These are phyloP conservation scores for Fennellomyces sp. DNA, from an alignment of 371 early-diverging fungal genomes.

Conservation along the genomic window DNA sequence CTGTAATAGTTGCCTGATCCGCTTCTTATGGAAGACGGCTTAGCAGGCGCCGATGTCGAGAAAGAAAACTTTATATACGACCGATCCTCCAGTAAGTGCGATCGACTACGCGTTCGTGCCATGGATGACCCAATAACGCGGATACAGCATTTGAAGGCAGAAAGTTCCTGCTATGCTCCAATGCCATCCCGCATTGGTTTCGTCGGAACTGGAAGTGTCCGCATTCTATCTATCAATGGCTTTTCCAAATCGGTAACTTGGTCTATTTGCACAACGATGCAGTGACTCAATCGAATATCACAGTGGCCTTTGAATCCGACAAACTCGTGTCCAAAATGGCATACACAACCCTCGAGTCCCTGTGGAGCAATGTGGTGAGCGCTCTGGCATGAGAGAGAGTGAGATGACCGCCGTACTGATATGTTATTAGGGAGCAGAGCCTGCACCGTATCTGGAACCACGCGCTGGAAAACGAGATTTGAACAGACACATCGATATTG, in stretches of 20 bases:
- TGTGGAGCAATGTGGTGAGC: slow-evolving; percentile 33
- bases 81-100: slow-evolving; percentile 14
- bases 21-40: slow-evolving; percentile 10
- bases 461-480: background rate
- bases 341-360: slow-evolving; percentile 22
- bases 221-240: slow-evolving; percentile 39
- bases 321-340: slow-evolving; percentile 31
- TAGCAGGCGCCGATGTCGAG: background rate
- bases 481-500: slow-evolving; percentile 12
- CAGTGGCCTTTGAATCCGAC: slow-evolving; percentile 36
- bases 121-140: too few species aligned
- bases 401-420: background rate
- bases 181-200: slow-evolving; percentile 34
- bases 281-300: background rate
- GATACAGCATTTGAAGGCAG: slow-evolving; percentile 25
- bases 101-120: too few species aligned
- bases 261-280: background rate
- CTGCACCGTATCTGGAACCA: background rate
- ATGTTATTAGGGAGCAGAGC: slow-evolving; percentile 9
- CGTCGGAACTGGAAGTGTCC: slow-evolving; percentile 41
- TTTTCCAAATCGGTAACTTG: slow-evolving; percentile 38
- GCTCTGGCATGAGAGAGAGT: background rate
- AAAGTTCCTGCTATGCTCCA: slow-evolving; percentile 26
- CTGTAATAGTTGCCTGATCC: slow-evolving; percentile 15
- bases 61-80: slow-evolving; percentile 13